A percentile compares a stretch with the other conserved stretches of the same genome.
Conservation (phyloP, 164 flowering plant species). For the Paratinospora sagittata region DNA sequence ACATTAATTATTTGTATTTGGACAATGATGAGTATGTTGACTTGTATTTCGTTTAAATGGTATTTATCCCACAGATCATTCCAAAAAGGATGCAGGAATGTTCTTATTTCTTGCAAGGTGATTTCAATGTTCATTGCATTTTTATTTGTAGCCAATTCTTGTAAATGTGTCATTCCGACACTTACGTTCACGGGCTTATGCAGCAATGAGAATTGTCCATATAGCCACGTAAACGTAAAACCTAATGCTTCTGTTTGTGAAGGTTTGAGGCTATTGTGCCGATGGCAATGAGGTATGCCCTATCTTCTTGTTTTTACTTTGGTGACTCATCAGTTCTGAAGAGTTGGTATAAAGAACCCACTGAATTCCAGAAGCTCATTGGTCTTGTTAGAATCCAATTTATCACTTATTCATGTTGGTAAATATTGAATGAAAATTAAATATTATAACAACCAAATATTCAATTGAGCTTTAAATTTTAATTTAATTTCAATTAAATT, state of each 20-base stretch:
- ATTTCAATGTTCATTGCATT: slow-evolving; percentile 3
- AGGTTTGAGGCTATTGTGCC: slow-evolving; percentile 94
- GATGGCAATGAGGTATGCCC: slow-evolving; percentile 84
- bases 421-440: too few species aligned
- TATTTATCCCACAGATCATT: slow-evolving; percentile 53
- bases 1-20: too few species aligned
- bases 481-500: too few species aligned
- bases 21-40: too few species aligned
- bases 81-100: slow-evolving; percentile 99
- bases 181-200: slow-evolving; percentile 60
- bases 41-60: too few species aligned
- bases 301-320: not conserved
- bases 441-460: too few species aligned
- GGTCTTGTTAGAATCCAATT: not conserved
- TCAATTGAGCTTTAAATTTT: too few species aligned
- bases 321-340: not conserved
- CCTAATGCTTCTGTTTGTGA: slow-evolving; percentile 75
- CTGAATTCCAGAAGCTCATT: not conserved
- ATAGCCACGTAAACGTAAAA: slow-evolving; percentile 90
- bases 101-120: slow-evolving; percentile 86
- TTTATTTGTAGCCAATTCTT: not conserved
- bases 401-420: not conserved
- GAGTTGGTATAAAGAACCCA: not conserved
- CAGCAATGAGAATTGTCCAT: slow-evolving; percentile 71
- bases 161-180: slow-evolving; percentile 7